These are phyloP conservation scores for Exobasidium cylindrosporum DNA, from an alignment of 1,284 basidiomycete species.

Conservation along the genomic window DNA sequence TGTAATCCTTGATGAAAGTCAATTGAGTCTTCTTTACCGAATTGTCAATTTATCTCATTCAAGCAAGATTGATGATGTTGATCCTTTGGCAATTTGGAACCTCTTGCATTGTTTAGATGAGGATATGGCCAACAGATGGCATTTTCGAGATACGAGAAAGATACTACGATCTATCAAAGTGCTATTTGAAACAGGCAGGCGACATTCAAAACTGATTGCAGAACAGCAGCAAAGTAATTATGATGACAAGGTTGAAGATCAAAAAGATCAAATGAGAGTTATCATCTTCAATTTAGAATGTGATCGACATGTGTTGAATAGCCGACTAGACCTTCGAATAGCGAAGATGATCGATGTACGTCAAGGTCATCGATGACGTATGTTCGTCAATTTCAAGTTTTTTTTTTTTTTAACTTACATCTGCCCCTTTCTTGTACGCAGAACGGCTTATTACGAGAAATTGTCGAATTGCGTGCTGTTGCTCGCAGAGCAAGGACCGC, in stretches of 20 bases:
- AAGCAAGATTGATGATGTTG: background rate
- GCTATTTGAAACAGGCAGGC: conserved; percentile 69
- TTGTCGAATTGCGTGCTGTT: conserved; percentile 61
- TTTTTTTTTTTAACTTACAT: too few relatives aligned
- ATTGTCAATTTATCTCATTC: background rate
- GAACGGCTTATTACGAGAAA: conserved; percentile 81
- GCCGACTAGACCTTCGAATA: conserved; percentile 73
- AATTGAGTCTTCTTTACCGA: background rate
- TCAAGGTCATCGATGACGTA: too few relatives aligned
- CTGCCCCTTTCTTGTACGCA: conserved; percentile 47
- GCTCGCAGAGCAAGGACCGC: conserved; percentile 54
- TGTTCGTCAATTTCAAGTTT: too few relatives aligned
- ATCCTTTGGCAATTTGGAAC: conserved; percentile 63
- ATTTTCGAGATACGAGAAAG: conserved; percentile 90
- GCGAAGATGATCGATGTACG: conserved; percentile 83
- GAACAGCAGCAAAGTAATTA: conserved; percentile 60
- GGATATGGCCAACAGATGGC: conserved; percentile 77
- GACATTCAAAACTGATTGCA: conserved; percentile 67
- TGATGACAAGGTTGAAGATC: conserved; percentile 57
- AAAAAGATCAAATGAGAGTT: conserved; percentile 17
- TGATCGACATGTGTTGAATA: conserved; percentile 65
- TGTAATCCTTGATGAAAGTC: background rate
- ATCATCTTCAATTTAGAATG: conserved; percentile 91
- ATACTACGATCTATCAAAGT: conserved; percentile 77
- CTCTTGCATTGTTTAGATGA: conserved; percentile 74